Evolutionary conservation across 78 protist species (phyloP).

Genomic region (Dictyostelium brefeldianum): DNA sequence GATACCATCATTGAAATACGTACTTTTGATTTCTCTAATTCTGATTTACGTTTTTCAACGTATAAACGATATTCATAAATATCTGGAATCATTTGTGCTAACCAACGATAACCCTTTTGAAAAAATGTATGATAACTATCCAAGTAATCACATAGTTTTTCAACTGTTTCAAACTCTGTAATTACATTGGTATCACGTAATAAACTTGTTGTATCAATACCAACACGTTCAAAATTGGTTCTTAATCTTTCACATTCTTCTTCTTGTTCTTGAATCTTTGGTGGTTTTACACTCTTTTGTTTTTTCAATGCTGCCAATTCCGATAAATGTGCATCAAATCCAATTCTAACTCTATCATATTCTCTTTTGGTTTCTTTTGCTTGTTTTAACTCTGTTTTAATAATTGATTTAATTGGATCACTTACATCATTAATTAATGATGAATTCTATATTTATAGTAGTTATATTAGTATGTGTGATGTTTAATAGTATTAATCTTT

Average conservation of each 20-base stretch:
- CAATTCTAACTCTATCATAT: slow-evolving; percentile 65
- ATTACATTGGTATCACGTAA: slow-evolving; percentile 65
- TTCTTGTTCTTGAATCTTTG: slow-evolving; percentile 58
- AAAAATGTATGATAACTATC: slow-evolving; percentile 74
- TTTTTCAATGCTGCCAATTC: slow-evolving; percentile 46
- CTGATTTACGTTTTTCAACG: slow-evolving; percentile 77
- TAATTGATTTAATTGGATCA: slow-evolving; percentile 65
- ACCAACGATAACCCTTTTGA: slow-evolving; percentile 73
- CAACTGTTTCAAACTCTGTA: slow-evolving; percentile 70
- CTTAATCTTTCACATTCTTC: slow-evolving; percentile 28
- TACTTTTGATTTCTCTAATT: slow-evolving; percentile 70
- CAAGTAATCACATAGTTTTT: slow-evolving; percentile 70
- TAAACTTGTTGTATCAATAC: slow-evolving; percentile 28
- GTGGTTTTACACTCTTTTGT: slow-evolving; percentile 56
- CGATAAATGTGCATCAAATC: slow-evolving; percentile 60
- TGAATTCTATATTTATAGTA: slow-evolving; percentile 19
- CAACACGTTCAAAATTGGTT: slow-evolving; percentile 42
- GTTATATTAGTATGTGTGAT: not conserved
- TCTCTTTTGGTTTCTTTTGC: slow-evolving; percentile 62
- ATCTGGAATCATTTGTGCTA: slow-evolving; percentile 79
- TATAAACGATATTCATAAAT: slow-evolving; percentile 70
- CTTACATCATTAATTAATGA: slow-evolving; percentile 77
- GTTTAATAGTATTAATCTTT: no score
- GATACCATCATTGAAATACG: slow-evolving; percentile 67
- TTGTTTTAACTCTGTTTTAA: slow-evolving; percentile 62